Conservation (phyloP, 1,139 yeast genomes). For the Hyphopichia burtonii region DNA sequence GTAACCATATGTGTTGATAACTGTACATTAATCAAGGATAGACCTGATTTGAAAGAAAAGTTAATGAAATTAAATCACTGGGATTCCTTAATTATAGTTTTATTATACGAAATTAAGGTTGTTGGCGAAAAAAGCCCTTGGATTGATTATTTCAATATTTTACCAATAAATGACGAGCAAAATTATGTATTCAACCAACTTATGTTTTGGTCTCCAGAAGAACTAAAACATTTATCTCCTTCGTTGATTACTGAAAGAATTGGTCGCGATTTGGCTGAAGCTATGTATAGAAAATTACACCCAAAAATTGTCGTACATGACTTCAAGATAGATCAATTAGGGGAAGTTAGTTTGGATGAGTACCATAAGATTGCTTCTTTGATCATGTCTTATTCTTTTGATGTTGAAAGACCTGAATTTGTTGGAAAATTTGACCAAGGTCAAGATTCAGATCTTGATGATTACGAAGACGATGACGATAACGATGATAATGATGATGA, state of each 20-base stretch:
- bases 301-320: conserved; percentile 21
- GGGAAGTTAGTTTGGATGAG: conserved; percentile 44
- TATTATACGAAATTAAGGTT: conserved; percentile 56
- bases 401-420: conserved; percentile 23
- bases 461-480: conserved; percentile 16
- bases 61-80: conserved; percentile 59
- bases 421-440: conserved; percentile 15
- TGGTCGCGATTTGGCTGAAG: conserved; percentile 67
- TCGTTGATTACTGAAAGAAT: conserved; percentile 68
- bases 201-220: conserved; percentile 72
- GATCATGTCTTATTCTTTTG: conserved; percentile 49
- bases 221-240: conserved; percentile 57
- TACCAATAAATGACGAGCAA: conserved; percentile 50
- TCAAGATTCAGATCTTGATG: conserved; percentile 14
- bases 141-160: conserved; percentile 66
- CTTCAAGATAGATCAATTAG: conserved; percentile 23
- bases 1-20: conserved; percentile 59
- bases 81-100: conserved; percentile 70
- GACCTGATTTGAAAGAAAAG: conserved; percentile 29
- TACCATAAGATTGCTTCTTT: conserved; percentile 69
- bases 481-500: conserved; percentile 8
- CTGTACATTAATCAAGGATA: conserved; percentile 41
- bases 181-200: conserved; percentile 57
- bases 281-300: conserved; percentile 45
- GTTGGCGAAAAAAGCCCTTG: conserved; percentile 52